These are phyloP conservation scores for Aegilops speltoides DNA, from an alignment of 176 grass and related monocot species.

Conservation along the genomic window DNA sequence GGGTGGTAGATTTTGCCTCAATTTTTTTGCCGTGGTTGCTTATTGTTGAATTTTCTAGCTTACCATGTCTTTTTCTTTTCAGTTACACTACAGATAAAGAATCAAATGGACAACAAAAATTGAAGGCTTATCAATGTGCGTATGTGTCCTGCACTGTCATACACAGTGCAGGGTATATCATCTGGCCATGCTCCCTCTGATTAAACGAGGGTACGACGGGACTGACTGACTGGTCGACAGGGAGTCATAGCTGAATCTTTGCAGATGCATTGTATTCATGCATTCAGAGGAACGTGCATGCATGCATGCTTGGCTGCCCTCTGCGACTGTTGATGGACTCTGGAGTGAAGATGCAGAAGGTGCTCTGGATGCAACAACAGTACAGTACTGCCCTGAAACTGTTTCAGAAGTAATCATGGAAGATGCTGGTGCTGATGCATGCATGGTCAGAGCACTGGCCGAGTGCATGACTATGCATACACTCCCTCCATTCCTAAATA, in stretches of 20 bases:
- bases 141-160: background rate
- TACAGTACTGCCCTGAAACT: background rate
- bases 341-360: background rate
- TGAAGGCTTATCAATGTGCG: background rate
- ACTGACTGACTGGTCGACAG: background rate
- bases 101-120: background rate
- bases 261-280: conserved; percentile 20
- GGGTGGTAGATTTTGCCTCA: background rate
- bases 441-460: background rate
- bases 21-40: background rate
- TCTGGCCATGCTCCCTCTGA: background rate
- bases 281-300: background rate
- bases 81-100: background rate
- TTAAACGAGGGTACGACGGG: background rate
- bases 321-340: background rate
- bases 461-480: background rate
- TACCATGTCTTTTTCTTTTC: background rate
- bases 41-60: background rate
- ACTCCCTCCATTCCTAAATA: too few relatives aligned
- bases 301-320: background rate
- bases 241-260: conserved; percentile 8
- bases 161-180: conserved; percentile 28
- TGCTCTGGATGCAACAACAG: conserved; percentile 1
- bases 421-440: background rate
- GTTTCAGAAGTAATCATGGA: conserved; percentile 21